phyloP scores from a whole-genome alignment of 2,329 filamentous ascomycete genomes.

The Remersonia thermophila region DNA sequence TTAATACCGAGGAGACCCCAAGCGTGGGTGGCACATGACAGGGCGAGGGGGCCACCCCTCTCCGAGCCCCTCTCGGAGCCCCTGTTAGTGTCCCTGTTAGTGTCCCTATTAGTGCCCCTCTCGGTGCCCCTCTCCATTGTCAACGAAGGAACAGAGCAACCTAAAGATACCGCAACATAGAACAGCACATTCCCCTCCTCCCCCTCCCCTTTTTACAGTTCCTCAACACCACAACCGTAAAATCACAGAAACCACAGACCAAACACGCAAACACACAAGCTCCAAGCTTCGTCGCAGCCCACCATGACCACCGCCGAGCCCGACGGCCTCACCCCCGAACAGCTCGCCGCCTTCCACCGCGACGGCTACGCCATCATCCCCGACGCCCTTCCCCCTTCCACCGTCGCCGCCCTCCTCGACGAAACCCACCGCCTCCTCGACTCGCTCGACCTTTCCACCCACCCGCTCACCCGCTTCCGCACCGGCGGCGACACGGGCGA shows the following conservation, averaged over 20 bases:
- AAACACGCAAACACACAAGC: no score
- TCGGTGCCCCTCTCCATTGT: no score
- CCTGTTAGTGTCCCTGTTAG: no score
- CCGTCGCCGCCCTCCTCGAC: constrained; percentile 54
- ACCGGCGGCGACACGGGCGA: constrained; percentile 56
- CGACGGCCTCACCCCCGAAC: constrained; percentile 54
- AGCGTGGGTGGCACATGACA: no score
- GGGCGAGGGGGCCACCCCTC: no score
- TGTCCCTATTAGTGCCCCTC: no score
- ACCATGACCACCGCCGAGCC: neutral
- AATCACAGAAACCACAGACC: neutral
- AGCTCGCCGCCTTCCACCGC: constrained; percentile 58
- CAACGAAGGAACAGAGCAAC: no score
- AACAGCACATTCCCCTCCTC: no score
- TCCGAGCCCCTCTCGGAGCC: no score
- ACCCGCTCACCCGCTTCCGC: constrained; percentile 89
- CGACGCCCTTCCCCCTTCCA: constrained; percentile 54
- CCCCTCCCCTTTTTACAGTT: neutral
- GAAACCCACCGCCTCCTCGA: constrained; percentile 67
- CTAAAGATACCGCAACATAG: no score
- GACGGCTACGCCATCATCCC: constrained; percentile 90
- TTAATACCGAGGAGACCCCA: no score
- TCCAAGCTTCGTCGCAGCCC: neutral
- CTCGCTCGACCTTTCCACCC: constrained; percentile 64
- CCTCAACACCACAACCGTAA: neutral